Conservation (phyloP, 208 protist genomes). For the Wallacemonas rigidus region DNA sequence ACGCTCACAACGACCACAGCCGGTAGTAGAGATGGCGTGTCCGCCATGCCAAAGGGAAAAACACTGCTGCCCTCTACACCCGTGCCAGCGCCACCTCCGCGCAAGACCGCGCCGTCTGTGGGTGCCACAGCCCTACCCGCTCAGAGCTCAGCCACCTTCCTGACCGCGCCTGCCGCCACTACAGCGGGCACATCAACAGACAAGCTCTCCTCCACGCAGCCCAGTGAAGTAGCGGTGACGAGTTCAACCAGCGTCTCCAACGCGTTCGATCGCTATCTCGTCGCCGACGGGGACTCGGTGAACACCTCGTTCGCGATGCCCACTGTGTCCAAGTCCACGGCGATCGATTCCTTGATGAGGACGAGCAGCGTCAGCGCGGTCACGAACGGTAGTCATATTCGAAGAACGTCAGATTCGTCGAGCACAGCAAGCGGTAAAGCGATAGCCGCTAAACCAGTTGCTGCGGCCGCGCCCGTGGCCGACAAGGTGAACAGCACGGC, state of each 20-base stretch:
- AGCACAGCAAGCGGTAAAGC: not conserved
- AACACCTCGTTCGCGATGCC: conserved; percentile 11
- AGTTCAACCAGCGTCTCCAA: not conserved
- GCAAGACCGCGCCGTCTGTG: not conserved
- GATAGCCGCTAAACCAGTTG: not conserved
- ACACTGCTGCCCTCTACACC: not conserved
- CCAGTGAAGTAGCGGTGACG: too few relatives aligned
- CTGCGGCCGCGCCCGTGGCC: too few relatives aligned
- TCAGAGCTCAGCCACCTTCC: not conserved
- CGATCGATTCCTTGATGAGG: too few relatives aligned
- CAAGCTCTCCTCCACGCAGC: too few relatives aligned
- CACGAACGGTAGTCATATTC: too few relatives aligned
- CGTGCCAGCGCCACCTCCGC: not conserved
- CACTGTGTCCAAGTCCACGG: not conserved
- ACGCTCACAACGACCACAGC: too few relatives aligned
- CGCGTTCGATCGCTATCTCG: not conserved
- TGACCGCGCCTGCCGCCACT: not conserved
- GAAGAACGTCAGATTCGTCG: too few relatives aligned
- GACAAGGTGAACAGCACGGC: conserved; percentile 7
- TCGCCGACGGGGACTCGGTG: not conserved
- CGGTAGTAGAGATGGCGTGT: not conserved
- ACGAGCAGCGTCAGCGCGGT: too few relatives aligned
- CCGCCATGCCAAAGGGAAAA: not conserved
- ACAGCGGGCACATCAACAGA: not conserved
- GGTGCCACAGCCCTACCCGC: too few relatives aligned